A percentile compares a stretch with the other conserved stretches of the same genome.
Evolutionary conservation across 139 green algal species (phyloP).

Genomic region (Deuterostichococcus epilithicus): DNA sequence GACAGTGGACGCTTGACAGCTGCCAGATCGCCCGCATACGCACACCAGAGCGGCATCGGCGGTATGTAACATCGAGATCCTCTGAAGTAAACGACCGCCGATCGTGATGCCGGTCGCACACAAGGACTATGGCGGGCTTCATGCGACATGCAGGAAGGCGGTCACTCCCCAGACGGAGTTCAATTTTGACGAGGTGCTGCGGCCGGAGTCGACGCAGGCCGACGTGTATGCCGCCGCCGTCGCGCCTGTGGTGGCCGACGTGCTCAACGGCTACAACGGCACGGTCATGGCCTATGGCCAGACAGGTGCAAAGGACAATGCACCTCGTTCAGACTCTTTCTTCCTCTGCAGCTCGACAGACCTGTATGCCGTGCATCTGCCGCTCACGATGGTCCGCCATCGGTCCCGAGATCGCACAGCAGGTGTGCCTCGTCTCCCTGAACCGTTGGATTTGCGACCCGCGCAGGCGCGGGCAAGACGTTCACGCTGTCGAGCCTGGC

Average conservation of each 20-base stretch:
- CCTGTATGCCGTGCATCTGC: no score
- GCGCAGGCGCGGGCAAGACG: conserved; percentile 79
- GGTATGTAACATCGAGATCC: conserved; percentile 7
- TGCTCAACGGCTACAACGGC: conserved; percentile 79
- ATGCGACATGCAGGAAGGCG: conserved; percentile 5
- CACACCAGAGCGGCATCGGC: no score
- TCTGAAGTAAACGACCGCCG: background rate
- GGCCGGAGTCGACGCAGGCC: conserved; percentile 42
- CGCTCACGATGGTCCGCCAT: no score
- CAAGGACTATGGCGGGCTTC: background rate
- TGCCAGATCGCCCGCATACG: no score
- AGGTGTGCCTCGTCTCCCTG: background rate
- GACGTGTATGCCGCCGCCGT: conserved; percentile 70
- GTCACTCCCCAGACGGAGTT: conserved; percentile 21
- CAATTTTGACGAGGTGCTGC: conserved; percentile 56
- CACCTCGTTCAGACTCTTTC: no score
- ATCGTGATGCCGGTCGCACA: background rate
- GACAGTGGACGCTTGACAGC: background rate
- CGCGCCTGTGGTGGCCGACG: conserved; percentile 59
- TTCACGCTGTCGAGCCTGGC: conserved; percentile 70
- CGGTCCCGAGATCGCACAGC: no score
- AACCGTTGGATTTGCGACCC: background rate
- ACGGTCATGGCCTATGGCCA: conserved; percentile 81
- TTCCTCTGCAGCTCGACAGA: no score
- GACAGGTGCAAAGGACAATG: no score